These are phyloP conservation scores for Aspergillus aculeatinus DNA, from an alignment of 2,329 filamentous ascomycete genomes.

Conservation along the genomic window DNA sequence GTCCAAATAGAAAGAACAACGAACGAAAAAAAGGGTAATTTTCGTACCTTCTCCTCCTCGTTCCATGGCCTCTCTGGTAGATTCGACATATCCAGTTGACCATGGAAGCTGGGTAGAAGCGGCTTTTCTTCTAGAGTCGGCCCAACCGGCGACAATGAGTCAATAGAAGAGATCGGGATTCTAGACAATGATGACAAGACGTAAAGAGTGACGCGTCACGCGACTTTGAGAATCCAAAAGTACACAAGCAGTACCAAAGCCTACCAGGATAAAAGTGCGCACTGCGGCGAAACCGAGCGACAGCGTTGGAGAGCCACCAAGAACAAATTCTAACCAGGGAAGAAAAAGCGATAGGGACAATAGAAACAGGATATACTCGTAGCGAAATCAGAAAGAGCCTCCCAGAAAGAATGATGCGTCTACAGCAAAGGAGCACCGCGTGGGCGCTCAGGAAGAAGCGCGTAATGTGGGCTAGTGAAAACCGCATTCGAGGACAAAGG, in stretches of 20 bases:
- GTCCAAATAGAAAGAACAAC: not conserved
- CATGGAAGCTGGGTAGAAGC: slow-evolving; percentile 32
- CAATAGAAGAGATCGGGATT: not conserved
- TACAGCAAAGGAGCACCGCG: slow-evolving; percentile 28
- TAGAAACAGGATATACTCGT: not conserved
- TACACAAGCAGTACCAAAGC: slow-evolving; percentile 11
- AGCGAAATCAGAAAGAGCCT: slow-evolving; percentile 29
- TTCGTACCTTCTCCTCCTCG: slow-evolving; percentile 47
- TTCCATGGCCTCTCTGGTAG: slow-evolving; percentile 44
- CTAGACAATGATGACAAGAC: slow-evolving; percentile 1
- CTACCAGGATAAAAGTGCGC: slow-evolving; percentile 5
- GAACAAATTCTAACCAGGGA: slow-evolving; percentile 14
- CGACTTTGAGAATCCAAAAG: slow-evolving; percentile 12
- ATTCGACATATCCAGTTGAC: slow-evolving; percentile 45
- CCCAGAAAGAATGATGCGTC: slow-evolving; percentile 32
- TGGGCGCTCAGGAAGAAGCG: slow-evolving; percentile 21
- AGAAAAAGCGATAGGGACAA: slow-evolving; percentile 15
- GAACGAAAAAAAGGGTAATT: not conserved
- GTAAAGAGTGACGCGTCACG: slow-evolving; percentile 20
- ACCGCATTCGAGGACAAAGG: slow-evolving; percentile 16
- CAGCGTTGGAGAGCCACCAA: slow-evolving; percentile 10
- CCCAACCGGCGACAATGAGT: slow-evolving; percentile 5
- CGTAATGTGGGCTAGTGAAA: slow-evolving; percentile 16
- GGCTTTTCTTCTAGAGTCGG: slow-evolving; percentile 11
- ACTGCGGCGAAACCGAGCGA: not conserved